Conservation (phyloP, 1,284 basidiomycete species). For the Marasmius oreades region DNA sequence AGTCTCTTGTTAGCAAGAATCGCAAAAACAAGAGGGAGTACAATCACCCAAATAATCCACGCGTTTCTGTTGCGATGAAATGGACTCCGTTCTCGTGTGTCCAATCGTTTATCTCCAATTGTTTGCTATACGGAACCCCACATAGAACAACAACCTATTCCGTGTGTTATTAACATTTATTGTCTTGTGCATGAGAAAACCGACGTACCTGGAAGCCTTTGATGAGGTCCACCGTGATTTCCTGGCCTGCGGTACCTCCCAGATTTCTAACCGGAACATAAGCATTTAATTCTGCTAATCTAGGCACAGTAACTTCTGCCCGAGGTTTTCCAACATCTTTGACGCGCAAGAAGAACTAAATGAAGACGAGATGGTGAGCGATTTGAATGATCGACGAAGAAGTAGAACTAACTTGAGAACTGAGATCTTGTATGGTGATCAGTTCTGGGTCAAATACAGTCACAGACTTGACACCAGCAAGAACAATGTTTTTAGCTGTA, state of each 20-base stretch:
- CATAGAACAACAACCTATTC: conserved; percentile 87
- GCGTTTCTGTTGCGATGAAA: conserved; percentile 91
- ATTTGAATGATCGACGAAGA: background rate
- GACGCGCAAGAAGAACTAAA: conserved; percentile 90
- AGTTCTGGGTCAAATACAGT: conserved; percentile 94
- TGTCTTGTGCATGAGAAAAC: background rate
- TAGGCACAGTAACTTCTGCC: conserved; percentile 83
- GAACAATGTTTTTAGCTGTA: conserved; percentile 90
- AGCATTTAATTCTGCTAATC: conserved; percentile 92
- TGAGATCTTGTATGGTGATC: conserved; percentile 84
- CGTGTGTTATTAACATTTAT: conserved; percentile 8
- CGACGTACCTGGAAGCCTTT: conserved; percentile 82
- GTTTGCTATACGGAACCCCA: conserved; percentile 74
- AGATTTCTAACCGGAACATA: conserved; percentile 93
- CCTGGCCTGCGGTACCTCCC: conserved; percentile 65
- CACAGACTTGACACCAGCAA: conserved; percentile 98
- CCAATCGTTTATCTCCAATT: conserved; percentile 95
- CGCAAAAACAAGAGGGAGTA: conserved; percentile 15
- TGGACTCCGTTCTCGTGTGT: conserved; percentile 86
- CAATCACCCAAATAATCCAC: conserved; percentile 89
- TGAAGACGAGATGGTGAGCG: conserved; percentile 11
- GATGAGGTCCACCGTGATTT: conserved; percentile 76
- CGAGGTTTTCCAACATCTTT: conserved; percentile 87
- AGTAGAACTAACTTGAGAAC: conserved; percentile 72
- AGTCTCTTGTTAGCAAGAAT: background rate